Conservation (phyloP, 2,329 filamentous ascomycete genomes). For the Sclerotinia sclerotiorum region DNA sequence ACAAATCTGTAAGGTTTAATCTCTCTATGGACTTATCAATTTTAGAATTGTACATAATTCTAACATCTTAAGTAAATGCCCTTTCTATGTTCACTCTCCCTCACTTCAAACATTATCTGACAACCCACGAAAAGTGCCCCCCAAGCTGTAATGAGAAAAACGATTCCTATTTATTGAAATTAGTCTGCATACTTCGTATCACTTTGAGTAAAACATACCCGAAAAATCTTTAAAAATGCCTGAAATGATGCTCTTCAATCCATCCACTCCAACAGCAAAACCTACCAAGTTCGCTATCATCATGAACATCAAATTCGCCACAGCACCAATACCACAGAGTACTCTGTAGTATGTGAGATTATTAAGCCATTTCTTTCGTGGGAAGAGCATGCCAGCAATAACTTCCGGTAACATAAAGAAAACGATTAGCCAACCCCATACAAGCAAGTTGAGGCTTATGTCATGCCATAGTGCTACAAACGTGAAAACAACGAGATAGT, state of each 20-base stretch:
- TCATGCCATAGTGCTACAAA: slow-evolving; percentile 99
- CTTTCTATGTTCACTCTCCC: slow-evolving; percentile 77
- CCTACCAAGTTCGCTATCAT: slow-evolving; percentile 93
- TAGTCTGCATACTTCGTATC: slow-evolving; percentile 26
- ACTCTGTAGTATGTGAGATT: slow-evolving; percentile 73
- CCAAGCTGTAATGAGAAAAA: slow-evolving; percentile 72
- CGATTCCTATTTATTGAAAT: slow-evolving; percentile 52
- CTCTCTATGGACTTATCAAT: background rate
- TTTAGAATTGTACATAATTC: background rate
- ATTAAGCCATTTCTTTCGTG: slow-evolving; percentile 64
- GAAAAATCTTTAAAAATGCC: slow-evolving; percentile 75
- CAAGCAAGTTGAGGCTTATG: slow-evolving; percentile 82
- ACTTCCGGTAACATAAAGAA: slow-evolving; percentile 92
- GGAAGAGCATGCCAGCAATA: slow-evolving; percentile 69
- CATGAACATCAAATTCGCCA: slow-evolving; percentile 89
- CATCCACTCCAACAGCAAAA: slow-evolving; percentile 89
- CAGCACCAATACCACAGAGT: slow-evolving; percentile 76
- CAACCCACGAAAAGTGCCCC: slow-evolving; percentile 77
- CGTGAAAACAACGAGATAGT: slow-evolving; percentile 84
- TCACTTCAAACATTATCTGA: slow-evolving; percentile 95
- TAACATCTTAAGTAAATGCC: slow-evolving; percentile 84
- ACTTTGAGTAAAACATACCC: slow-evolving; percentile 47
- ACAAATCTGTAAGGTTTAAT: too few species aligned
- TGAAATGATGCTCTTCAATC: slow-evolving; percentile 71
- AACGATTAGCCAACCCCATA: slow-evolving; percentile 97